Base-by-base conservation (phyloP, 208 protist species). In the Leishmania major region DNA sequence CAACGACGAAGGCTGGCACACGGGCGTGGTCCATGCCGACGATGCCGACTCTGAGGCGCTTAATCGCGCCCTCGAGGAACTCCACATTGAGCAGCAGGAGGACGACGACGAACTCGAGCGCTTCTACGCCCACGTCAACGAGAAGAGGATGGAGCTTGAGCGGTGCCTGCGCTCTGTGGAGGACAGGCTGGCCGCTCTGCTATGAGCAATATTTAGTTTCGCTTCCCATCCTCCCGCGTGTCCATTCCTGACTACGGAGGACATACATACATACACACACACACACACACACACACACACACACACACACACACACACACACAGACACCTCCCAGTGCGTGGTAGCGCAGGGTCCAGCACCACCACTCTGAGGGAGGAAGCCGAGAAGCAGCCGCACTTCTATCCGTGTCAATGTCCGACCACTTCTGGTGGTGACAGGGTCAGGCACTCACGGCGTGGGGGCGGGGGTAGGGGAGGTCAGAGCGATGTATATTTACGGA, bases 71-170 rank as follows among this genome's bases (percentile, higher is more conserved):
- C 72, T 85, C 6, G 82, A 85, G 82, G 31, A 62, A 37, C 76
- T 85, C 59, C 82, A 85, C 71, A 66, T 85, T 66, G 82, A 62
- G 43, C 82, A 85, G 72, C 77, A 85, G 51, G 82, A 81, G 35
- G 82, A 85, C 62, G 77, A 85, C 55, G 77, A 81, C 64, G 53
- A 72, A 17, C 82, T 85, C 31, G 70, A 73, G 62, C 77, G 62
- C 60, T 85, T 81, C 64, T 85, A 85, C 62, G 62, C 70, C 0
- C 64, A 85, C 43, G 82, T 85, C 57, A 85, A 85, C 72, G 62
- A 67, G 22, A 85, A 86, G 76, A 51, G 83, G 35, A 49, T 45
- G 25, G 59, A 81, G 82, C 57, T 89, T 19, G 70, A 69, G 62
- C 53, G 71, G 13, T 81, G 79, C 47, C 73, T 86, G 67, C 53